Conservation (phyloP, 768 basidiomycete species). For the Boletus bicolor region DNA sequence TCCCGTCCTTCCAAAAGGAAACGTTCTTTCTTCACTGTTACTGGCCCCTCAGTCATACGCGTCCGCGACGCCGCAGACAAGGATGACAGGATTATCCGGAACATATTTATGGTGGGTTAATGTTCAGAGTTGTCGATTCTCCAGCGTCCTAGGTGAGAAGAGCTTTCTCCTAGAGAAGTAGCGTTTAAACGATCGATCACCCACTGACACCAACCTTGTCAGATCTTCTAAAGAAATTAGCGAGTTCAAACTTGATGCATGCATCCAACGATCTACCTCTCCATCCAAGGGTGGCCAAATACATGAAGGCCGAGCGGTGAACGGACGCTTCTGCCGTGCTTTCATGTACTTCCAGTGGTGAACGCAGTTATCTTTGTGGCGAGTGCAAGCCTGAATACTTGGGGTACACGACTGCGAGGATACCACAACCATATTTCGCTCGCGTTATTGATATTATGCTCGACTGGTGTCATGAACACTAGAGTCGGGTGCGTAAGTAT, state of each 20-base stretch:
- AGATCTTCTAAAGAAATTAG: background rate
- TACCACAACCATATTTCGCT: background rate
- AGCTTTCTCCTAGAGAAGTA: too few species aligned
- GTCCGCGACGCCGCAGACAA: background rate
- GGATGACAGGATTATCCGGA: background rate
- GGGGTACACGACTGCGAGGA: too few species aligned
- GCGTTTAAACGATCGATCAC: background rate
- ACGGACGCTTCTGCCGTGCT: background rate
- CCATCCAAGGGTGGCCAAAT: background rate
- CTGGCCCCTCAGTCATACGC: background rate
- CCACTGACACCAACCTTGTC: background rate
- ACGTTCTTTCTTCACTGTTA: too few species aligned
- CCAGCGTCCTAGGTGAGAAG: background rate
- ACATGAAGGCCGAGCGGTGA: too few species aligned
- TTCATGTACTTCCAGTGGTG: too few species aligned
- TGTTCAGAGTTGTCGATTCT: too few species aligned
- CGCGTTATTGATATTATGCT: too few species aligned
- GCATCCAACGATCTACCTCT: background rate
- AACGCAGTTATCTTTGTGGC: too few species aligned
- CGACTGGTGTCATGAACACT: background rate
- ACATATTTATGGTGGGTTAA: background rate
- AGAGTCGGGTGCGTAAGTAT: background rate
- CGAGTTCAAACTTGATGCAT: background rate
- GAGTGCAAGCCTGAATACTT: background rate
- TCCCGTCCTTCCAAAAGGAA: too few species aligned